A percentile compares a stretch with the other conserved stretches of the same genome.
These are phyloP conservation scores for Scleroderma bovista DNA, from an alignment of 768 basidiomycete species.

Conservation along the genomic window DNA sequence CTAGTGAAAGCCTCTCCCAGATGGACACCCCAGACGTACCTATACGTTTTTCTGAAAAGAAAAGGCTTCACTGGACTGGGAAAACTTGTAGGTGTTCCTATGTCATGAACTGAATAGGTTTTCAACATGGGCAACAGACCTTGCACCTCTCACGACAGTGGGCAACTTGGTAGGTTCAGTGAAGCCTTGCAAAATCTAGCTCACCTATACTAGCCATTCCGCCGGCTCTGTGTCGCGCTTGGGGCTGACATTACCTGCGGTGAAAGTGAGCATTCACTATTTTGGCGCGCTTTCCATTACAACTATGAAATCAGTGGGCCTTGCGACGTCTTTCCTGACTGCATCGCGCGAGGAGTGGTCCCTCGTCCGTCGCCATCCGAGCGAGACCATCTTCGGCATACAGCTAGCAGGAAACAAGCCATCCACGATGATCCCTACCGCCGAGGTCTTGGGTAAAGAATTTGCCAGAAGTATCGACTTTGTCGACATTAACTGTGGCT, in stretches of 20 bases:
- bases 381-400: conserved; percentile 82
- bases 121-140: conserved; percentile 32
- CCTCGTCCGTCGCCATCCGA: conserved; percentile 81
- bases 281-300: not conserved
- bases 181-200: not conserved
- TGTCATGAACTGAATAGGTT: conserved; percentile 29
- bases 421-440: conserved; percentile 66
- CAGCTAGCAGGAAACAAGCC: conserved; percentile 92
- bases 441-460: conserved; percentile 75
- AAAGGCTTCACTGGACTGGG: conserved; percentile 76
- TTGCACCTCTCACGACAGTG: conserved; percentile 87
- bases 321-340: conserved; percentile 83
- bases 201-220: conserved; percentile 64
- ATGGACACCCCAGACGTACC: conserved; percentile 65
- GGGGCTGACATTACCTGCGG: conserved; percentile 96
- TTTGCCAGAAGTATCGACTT: conserved; percentile 71
- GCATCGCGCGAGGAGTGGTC: conserved; percentile 97
- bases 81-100: conserved; percentile 63
- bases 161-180: conserved; percentile 70
- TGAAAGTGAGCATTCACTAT: conserved; percentile 54
- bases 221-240: conserved; percentile 77
- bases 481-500: conserved; percentile 93
- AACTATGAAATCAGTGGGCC: conserved; percentile 63
- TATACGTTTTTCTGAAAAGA: conserved; percentile 76
- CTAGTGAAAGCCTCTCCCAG: conserved; percentile 32